phyloP scores from a whole-genome alignment of 805 yeast species.

The Pichia paraexigua region DNA sequence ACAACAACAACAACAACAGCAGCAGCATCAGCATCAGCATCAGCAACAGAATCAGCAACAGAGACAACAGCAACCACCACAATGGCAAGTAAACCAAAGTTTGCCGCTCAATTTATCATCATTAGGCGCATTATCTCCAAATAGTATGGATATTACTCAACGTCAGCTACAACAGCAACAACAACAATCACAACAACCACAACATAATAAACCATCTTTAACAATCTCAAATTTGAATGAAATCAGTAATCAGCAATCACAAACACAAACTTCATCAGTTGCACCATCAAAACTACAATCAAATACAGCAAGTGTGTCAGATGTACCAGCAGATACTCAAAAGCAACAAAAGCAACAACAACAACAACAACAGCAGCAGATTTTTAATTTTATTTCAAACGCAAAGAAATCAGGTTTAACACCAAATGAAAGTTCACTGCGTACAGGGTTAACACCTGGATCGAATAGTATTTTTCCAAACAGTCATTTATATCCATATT shows the following conservation, averaged over 20 bases:
- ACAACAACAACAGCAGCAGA: slow-evolving; percentile 17
- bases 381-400: slow-evolving; percentile 19
- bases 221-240: slow-evolving; percentile 4
- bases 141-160: slow-evolving; percentile 1
- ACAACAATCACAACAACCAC: slow-evolving; percentile 1
- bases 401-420: slow-evolving; percentile 52
- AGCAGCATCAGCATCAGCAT: too few relatives aligned
- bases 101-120: background rate
- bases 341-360: slow-evolving; percentile 2
- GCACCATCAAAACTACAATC: background rate
- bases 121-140: slow-evolving; percentile 3
- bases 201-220: slow-evolving; percentile 1
- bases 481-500: slow-evolving; percentile 14
- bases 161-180: slow-evolving; percentile 8
- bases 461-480: slow-evolving; percentile 25
- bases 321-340: background rate
- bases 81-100: background rate
- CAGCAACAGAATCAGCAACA: too few relatives aligned
- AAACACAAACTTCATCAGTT: background rate
- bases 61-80: too few relatives aligned
- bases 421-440: slow-evolving; percentile 65
- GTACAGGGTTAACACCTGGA: slow-evolving; percentile 70
- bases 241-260: background rate
- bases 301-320: background rate
- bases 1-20: too few relatives aligned